These are phyloP conservation scores for Iberis pinnata DNA, from an alignment of 345 rosid species.

Conservation along the genomic window DNA sequence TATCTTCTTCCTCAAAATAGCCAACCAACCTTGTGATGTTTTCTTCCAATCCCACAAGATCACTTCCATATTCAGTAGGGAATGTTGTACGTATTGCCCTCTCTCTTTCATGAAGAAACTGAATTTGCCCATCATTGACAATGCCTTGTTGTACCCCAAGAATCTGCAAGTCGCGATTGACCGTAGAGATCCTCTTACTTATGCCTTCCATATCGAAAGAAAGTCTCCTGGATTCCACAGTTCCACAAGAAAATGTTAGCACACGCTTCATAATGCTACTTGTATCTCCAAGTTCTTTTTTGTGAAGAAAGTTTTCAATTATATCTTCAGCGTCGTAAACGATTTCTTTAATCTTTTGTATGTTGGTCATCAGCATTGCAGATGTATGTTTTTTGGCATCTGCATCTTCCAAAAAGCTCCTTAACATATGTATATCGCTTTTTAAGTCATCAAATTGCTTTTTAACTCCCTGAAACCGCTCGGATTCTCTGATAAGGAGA, in stretches of 20 bases:
- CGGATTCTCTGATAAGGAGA: slow-evolving; percentile 26
- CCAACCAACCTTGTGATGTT: slow-evolving; percentile 16
- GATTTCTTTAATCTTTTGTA: slow-evolving; percentile 24
- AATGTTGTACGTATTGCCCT: slow-evolving; percentile 19
- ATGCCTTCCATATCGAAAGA: not conserved
- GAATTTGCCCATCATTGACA: not conserved
- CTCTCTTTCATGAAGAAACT: not conserved
- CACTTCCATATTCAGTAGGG: slow-evolving; percentile 16
- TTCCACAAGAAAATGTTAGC: not conserved
- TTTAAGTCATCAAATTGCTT: slow-evolving; percentile 19
- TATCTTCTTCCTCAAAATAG: slow-evolving; percentile 3
- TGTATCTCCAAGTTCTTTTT: not conserved
- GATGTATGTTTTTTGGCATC: slow-evolving; percentile 21
- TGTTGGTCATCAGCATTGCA: slow-evolving; percentile 10
- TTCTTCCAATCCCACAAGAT: slow-evolving; percentile 36
- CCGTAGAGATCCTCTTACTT: slow-evolving; percentile 25
- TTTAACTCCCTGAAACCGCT: slow-evolving; percentile 21
- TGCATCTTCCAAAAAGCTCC: slow-evolving; percentile 33
- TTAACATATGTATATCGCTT: slow-evolving; percentile 26
- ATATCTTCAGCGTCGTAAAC: slow-evolving; percentile 26
- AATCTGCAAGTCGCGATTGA: slow-evolving; percentile 26
- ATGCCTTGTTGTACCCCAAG: slow-evolving; percentile 16
- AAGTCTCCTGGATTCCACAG: not conserved
- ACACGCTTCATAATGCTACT: not conserved
- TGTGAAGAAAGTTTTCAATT: slow-evolving; percentile 21